Conservation (phyloP, 768 basidiomycete genomes). For the Boletus huronensis region DNA sequence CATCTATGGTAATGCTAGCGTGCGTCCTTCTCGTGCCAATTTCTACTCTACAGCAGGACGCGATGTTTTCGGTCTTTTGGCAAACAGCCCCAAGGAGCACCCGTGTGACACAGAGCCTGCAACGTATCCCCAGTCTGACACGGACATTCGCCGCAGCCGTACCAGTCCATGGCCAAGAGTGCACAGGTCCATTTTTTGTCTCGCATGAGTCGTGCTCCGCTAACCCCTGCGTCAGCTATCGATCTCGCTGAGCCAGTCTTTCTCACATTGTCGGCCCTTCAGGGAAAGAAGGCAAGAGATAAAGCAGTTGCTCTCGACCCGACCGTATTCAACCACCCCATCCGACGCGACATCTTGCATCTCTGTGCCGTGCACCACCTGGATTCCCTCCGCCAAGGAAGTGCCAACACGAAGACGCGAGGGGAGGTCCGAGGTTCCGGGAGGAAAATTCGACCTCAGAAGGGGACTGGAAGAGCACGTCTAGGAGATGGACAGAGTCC, state of each 20-base stretch:
- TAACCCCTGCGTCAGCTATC: slow-evolving; percentile 29
- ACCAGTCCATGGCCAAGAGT: slow-evolving; percentile 3
- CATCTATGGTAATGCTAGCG: slow-evolving; percentile 15
- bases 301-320: slow-evolving; percentile 66
- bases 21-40: background rate
- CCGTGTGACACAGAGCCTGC: background rate
- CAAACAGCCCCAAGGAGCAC: slow-evolving; percentile 2
- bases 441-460: slow-evolving; percentile 85
- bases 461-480: slow-evolving; percentile 87
- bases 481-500: slow-evolving; percentile 86
- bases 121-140: background rate
- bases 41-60: background rate
- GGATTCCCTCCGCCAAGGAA: slow-evolving; percentile 87
- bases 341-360: slow-evolving; percentile 90
- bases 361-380: slow-evolving; percentile 86
- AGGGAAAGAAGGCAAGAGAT: slow-evolving; percentile 39
- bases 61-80: slow-evolving; percentile 21
- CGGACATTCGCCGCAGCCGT: slow-evolving; percentile 13
- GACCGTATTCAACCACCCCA: slow-evolving; percentile 83
- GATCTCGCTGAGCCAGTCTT: slow-evolving; percentile 49
- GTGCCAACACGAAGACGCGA: slow-evolving; percentile 88
- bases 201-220: slow-evolving; percentile 1
- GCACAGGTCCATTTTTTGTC: slow-evolving; percentile 17
- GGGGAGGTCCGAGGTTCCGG: slow-evolving; percentile 88
- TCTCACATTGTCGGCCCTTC: slow-evolving; percentile 57